Conservation (phyloP, 139 green algal species). For the Chlamydomonas sp. region DNA sequence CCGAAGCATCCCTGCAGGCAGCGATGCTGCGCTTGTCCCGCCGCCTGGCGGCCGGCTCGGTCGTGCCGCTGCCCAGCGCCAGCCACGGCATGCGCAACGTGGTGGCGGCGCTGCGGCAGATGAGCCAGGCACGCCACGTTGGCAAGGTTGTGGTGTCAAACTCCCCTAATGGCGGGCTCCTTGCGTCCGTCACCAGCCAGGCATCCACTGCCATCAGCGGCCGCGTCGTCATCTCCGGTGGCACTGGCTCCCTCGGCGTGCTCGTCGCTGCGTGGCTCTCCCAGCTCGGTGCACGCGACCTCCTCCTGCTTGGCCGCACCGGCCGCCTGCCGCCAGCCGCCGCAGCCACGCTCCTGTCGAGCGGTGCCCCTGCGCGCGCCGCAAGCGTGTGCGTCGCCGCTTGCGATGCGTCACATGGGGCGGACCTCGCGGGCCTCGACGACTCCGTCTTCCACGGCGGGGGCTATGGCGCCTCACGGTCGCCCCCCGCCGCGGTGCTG, state of each 20-base stretch:
- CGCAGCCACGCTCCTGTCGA: no score
- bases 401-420: no score
- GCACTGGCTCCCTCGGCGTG: constrained; percentile 61
- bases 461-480: no score
- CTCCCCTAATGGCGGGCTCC: not conserved
- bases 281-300: constrained; percentile 16
- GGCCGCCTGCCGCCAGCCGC: no score
- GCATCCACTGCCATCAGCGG: no score
- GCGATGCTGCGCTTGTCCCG: constrained; percentile 20
- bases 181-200: constrained; percentile 3
- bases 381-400: no score
- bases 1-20: constrained; percentile 17
- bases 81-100: constrained; percentile 29
- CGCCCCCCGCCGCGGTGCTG: constrained; percentile 29
- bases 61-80: constrained; percentile 27
- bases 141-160: constrained; percentile 10
- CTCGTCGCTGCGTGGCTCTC: constrained; percentile 57
- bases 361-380: no score
- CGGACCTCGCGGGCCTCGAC: no score
- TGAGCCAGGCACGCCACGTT: constrained; percentile 59
- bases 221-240: constrained; percentile 54
- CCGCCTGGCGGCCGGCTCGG: not conserved
- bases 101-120: constrained; percentile 38
- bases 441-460: no score
- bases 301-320: constrained; percentile 46